These are phyloP conservation scores for Ophiostoma sp. DNA, from an alignment of 2,329 filamentous ascomycete species.

Conservation along the genomic window DNA sequence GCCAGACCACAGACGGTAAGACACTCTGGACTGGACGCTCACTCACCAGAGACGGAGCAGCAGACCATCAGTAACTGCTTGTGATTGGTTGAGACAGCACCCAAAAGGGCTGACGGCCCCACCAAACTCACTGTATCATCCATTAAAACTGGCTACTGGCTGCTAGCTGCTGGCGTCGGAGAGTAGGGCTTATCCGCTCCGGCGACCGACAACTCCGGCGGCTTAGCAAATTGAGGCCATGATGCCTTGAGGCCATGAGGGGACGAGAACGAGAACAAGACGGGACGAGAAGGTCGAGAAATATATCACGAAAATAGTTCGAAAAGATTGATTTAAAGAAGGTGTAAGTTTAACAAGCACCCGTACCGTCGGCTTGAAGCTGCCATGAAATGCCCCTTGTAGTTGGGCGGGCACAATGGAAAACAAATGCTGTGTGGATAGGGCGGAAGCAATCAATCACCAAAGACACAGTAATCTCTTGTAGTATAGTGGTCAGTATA, in stretches of 20 bases:
- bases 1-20: background rate
- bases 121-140: background rate
- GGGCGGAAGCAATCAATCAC: too few relatives aligned
- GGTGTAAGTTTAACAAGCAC: too few relatives aligned
- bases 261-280: background rate
- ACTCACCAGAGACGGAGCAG: background rate
- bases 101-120: background rate
- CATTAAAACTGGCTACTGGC: too few relatives aligned
- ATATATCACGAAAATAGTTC: background rate
- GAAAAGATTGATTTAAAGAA: background rate
- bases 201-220: slow-evolving; percentile 20
- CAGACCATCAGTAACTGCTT: background rate
- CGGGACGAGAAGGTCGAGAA: background rate
- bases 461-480: too few relatives aligned
- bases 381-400: background rate
- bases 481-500: too few relatives aligned
- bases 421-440: too few relatives aligned
- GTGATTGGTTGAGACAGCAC: slow-evolving; percentile 21
- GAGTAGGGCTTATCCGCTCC: slow-evolving; percentile 22
- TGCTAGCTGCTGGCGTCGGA: slow-evolving; percentile 16
- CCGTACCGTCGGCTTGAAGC: too few relatives aligned
- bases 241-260: background rate
- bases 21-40: background rate
- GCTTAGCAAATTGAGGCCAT: background rate
- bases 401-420: too few relatives aligned